A percentile compares a stretch with the other conserved stretches of the same genome.
Evolutionary conservation across 2,329 filamentous ascomycete species (phyloP).

Genomic region (Orbilia oligospora): DNA sequence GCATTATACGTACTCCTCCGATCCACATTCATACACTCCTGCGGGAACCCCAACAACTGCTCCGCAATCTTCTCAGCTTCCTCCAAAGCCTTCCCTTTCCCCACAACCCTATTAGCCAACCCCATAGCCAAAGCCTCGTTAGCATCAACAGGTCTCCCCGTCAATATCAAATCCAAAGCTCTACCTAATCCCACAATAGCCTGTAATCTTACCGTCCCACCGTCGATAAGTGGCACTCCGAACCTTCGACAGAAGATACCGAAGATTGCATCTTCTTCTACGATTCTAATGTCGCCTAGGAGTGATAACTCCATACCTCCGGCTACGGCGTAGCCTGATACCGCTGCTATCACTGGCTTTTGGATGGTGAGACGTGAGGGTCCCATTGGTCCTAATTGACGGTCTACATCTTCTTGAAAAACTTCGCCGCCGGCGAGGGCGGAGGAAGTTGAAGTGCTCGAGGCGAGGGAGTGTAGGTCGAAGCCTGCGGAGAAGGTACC

Average conservation of each 20-base stretch:
- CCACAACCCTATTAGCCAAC: slow-evolving; percentile 87
- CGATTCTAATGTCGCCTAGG: slow-evolving; percentile 72
- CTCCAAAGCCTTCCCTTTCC: slow-evolving; percentile 70
- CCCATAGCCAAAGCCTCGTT: slow-evolving; percentile 90
- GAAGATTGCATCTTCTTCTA: slow-evolving; percentile 72
- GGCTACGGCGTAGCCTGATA: slow-evolving; percentile 72
- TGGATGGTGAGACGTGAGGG: slow-evolving; percentile 76
- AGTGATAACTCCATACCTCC: slow-evolving; percentile 72
- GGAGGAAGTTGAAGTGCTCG: slow-evolving; percentile 69
- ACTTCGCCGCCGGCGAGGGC: slow-evolving; percentile 80
- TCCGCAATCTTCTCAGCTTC: slow-evolving; percentile 70
- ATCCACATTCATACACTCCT: slow-evolving; percentile 72
- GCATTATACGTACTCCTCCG: slow-evolving; percentile 70
- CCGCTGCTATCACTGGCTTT: slow-evolving; percentile 72
- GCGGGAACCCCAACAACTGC: slow-evolving; percentile 70
- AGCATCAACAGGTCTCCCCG: slow-evolving; percentile 75
- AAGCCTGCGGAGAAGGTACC: slow-evolving; percentile 91
- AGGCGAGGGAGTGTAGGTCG: slow-evolving; percentile 73
- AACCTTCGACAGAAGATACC: slow-evolving; percentile 73
- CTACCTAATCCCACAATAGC: slow-evolving; percentile 71
- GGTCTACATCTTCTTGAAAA: slow-evolving; percentile 68
- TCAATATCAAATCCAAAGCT: slow-evolving; percentile 74
- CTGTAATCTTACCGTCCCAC: slow-evolving; percentile 72
- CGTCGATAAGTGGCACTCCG: slow-evolving; percentile 71
- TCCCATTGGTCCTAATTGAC: slow-evolving; percentile 70